Base-by-base conservation (phyloP, 192 early-diverging fungal genomes). In the Piromyces finnis region DNA sequence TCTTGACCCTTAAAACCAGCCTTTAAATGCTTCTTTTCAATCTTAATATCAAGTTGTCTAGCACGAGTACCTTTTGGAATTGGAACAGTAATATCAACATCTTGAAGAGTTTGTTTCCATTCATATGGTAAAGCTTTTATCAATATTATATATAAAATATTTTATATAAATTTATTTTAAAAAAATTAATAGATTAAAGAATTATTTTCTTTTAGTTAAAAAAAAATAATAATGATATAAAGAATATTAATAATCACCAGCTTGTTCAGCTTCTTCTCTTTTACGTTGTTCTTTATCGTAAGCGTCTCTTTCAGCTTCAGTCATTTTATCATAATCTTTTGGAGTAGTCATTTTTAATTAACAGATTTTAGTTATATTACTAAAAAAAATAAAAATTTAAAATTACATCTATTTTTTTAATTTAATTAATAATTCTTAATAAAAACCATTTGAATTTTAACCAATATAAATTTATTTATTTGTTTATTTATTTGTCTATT, bases 101-200 rank as follows among this genome's bases (percentile, higher is more conserved):
- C 95, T 77, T 87, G 86, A 80, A 96, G 86, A 7, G 93, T 94
- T 84, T 96, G 95, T 68, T 86, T 90, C 94, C 94, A 96, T 30
- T 83, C 85, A 83, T 94, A 94, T 16, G 93, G 93, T 13, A 93
- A 86, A 9, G 87, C 92, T 86, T 82, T 22, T 77, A 32, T 32
- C 79, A 22, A 80, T 30, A 78, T n/a, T n/a, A n/a, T n/a, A n/a
- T n/a, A n/a, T n/a, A n/a, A n/a, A n/a, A n/a, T n/a, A n/a, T n/a
- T n/a, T n/a, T n/a, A n/a, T n/a, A n/a, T n/a, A n/a, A n/a, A n/a
- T n/a, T n/a, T n/a, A n/a, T n/a, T n/a, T n/a, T n/a, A n/a, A n/a
- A n/a, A n/a, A n/a, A n/a, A n/a, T n/a, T n/a, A n/a, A n/a, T n/a
- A n/a, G n/a, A n/a, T n/a, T n/a, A n/a, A n/a, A n/a, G n/a, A n/a